Percentiles rank a stretch among this genome's conserved stretches.
Evolutionary conservation across 495 filamentous ascomycete species (phyloP).

Genomic region (Corynascus novoguineensis): DNA sequence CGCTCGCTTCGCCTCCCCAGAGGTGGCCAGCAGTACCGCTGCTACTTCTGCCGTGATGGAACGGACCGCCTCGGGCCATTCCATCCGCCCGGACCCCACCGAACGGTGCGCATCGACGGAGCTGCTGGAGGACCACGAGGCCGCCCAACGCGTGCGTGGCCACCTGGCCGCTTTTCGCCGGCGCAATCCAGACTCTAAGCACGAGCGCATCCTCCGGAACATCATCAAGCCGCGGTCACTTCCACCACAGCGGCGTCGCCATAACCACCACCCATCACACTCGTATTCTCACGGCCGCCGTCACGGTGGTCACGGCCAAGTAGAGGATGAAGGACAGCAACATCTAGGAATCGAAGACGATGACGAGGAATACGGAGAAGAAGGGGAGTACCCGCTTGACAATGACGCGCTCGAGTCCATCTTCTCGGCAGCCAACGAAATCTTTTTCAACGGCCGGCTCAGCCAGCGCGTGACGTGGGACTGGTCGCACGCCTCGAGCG

Average conservation of each 20-base stretch:
- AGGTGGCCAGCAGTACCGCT: not conserved
- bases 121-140: constrained; percentile 35
- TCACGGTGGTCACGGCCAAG: not conserved
- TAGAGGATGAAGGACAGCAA: not conserved
- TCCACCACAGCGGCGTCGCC: too few species aligned
- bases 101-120: constrained; percentile 23
- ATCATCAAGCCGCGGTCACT: constrained; percentile 44
- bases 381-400: constrained; percentile 41
- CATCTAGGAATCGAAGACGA: too few species aligned
- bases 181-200: constrained; percentile 41
- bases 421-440: constrained; percentile 47
- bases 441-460: constrained; percentile 50
- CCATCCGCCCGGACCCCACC: constrained; percentile 29
- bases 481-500: constrained; percentile 38
- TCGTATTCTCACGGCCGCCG: not conserved
- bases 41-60: constrained; percentile 24
- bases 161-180: constrained; percentile 40
- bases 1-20: constrained; percentile 8
- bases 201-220: constrained; percentile 45
- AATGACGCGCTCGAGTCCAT: constrained; percentile 45
- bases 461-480: constrained; percentile 48
- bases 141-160: constrained; percentile 36
- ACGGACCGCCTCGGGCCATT: constrained; percentile 31
- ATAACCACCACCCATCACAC: not conserved
- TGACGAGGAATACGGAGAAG: not conserved